Conservation (phyloP, 768 basidiomycete species). For the Termitomyces sp. region DNA sequence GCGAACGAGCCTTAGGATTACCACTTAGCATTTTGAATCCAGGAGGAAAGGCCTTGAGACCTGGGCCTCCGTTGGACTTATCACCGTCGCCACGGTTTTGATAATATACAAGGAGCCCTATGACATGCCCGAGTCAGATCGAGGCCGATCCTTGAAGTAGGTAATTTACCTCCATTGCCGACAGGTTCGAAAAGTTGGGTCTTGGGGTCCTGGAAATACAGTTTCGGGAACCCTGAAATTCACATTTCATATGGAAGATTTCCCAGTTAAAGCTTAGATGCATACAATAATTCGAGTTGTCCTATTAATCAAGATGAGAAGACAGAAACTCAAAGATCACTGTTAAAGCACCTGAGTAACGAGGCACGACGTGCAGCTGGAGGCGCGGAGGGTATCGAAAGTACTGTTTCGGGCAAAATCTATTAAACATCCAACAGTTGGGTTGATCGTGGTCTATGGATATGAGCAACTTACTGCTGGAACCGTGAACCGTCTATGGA, state of each 20-base stretch:
- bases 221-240: conserved; percentile 32
- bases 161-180: conserved; percentile 26
- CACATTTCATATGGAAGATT: background rate
- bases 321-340: background rate
- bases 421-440: conserved; percentile 4
- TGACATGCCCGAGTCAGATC: background rate
- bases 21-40: conserved; percentile 40
- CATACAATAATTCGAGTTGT: conserved; percentile 36
- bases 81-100: conserved; percentile 35
- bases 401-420: conserved; percentile 30
- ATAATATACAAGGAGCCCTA: conserved; percentile 36
- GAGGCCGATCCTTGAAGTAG: background rate
- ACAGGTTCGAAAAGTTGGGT: conserved; percentile 32
- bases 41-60: conserved; percentile 36
- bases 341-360: conserved; percentile 23
- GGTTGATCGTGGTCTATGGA: background rate
- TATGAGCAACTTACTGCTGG: conserved; percentile 22
- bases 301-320: conserved; percentile 15
- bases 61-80: conserved; percentile 30
- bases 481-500: conserved; percentile 32
- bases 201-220: conserved; percentile 35
- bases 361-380: conserved; percentile 32
- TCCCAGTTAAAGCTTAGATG: background rate
- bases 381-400: conserved; percentile 27
- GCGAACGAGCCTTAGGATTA: conserved; percentile 27